These are phyloP conservation scores for Zasmidium cellare DNA, from an alignment of 2,329 filamentous ascomycete genomes.

Conservation along the genomic window DNA sequence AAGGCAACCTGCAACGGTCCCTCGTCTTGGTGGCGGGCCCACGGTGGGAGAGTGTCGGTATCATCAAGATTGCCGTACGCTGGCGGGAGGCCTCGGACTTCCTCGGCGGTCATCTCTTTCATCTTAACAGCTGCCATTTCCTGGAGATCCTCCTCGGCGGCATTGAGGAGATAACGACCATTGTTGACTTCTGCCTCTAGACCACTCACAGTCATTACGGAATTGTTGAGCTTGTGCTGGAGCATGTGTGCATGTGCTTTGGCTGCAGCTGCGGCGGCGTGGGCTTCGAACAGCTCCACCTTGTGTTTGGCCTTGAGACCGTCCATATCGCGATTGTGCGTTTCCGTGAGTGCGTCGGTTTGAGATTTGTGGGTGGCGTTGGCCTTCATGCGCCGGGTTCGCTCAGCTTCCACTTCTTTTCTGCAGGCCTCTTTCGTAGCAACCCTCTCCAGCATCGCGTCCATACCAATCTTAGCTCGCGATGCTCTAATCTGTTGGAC, in stretches of 20 bases:
- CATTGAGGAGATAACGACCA: not conserved
- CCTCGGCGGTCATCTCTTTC: slow-evolving; percentile 11
- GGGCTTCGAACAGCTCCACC: not conserved
- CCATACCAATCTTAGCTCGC: not conserved
- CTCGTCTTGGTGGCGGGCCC: slow-evolving; percentile 12
- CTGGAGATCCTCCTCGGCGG: slow-evolving; percentile 21
- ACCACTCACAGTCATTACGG: too few relatives aligned
- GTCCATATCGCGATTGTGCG: not conserved
- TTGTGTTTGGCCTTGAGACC: not conserved
- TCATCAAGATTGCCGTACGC: slow-evolving; percentile 28
- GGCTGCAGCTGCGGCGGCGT: not conserved
- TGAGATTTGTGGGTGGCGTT: not conserved
- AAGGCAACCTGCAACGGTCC: slow-evolving; percentile 18
- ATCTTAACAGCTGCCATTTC: slow-evolving; percentile 23
- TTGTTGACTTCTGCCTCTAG: too few relatives aligned
- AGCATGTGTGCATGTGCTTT: not conserved
- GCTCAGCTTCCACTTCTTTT: not conserved
- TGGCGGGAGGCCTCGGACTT: slow-evolving; percentile 23
- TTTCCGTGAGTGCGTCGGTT: not conserved
- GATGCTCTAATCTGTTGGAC: not conserved
- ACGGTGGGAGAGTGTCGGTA: slow-evolving; percentile 19
- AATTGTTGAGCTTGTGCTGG: too few relatives aligned
- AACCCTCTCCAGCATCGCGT: not conserved
- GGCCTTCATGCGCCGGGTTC: not conserved
- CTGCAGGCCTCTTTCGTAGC: not conserved